Evolutionary conservation across 2,329 filamentous ascomycete genomes (phyloP).

Genomic region (Neoarthrinium moseri): DNA sequence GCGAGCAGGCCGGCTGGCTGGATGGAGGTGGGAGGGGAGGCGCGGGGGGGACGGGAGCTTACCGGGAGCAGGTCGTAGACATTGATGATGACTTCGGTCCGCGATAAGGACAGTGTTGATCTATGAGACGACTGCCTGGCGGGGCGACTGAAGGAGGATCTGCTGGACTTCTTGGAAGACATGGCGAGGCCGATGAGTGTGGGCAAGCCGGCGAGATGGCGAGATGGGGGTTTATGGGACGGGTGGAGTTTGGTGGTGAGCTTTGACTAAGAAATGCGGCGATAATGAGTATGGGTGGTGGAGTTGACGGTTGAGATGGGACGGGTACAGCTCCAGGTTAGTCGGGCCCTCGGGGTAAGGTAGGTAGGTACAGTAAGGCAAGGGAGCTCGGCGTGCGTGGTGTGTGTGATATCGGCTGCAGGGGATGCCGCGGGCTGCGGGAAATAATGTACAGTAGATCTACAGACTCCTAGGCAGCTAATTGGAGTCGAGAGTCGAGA

Average conservation of each 20-base stretch:
- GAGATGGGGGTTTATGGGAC: no score
- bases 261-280: no score
- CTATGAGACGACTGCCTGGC: constrained; percentile 47
- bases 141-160: constrained; percentile 31
- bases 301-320: not conserved
- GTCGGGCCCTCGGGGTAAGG: not conserved
- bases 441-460: no score
- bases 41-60: constrained; percentile 22
- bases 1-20: constrained; percentile 13
- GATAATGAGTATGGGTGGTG: no score
- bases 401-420: no score
- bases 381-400: no score
- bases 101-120: constrained; percentile 66
- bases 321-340: not conserved
- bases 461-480: not conserved
- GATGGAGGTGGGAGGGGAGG: not conserved
- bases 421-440: not conserved
- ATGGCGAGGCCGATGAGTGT: constrained; percentile 31
- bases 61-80: constrained; percentile 77
- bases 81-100: constrained; percentile 73
- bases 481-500: no score
- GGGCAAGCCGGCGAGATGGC: no score
- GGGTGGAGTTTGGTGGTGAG: no score
- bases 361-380: no score
- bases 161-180: constrained; percentile 41